Base-by-base conservation (phyloP, 176 grass and related monocot species). In the Bothriochloa decipiens region DNA sequence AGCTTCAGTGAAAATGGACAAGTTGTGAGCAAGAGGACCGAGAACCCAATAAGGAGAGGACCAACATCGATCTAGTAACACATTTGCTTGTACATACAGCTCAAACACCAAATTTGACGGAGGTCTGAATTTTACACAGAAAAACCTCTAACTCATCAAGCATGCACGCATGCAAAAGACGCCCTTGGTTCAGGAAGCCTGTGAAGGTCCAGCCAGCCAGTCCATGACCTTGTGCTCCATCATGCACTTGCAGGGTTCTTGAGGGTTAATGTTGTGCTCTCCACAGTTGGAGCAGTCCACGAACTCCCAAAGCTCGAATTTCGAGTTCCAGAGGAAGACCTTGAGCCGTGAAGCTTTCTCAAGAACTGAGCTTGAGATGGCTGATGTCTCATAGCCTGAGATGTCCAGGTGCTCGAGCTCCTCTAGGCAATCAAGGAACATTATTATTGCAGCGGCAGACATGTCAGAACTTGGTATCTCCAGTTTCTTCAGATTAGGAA, bases 11-110 rank as follows among this genome's bases (percentile, higher is more conserved):
- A 94, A 70, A 99, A 87, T 2, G 86, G 90, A 29, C 74, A 78
- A 7, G 89, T 68, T 1, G 91, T 94, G 35, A 99, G 57, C 61
- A 94, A 79, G 43, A 96, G 90, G 57, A 92, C 83, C 4, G 68
- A 96, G 66, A 99, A 99, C 65, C 93, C 96, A 57, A 94, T 83
- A 39, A 92, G 67, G 14, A 94, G 76, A 27, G 96, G 93, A 72
- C 81, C 80, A 50, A 91, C 57, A 88, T 96, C 91, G 2, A 32
- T 32, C 29, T 32, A 32, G 29, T 32, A 32, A 32, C 29, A 32
- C 35, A 36, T 36, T 36, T 36, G 35, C 35, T 36, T 36, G 35
- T 36, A 5, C 35, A 36, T 36, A 36, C 35, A 3, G 3, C 15
- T 74, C 43, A 50, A 32, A 74, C 26, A 28, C 45, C 26, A 74